Percentiles rank a stretch among this genome's conserved stretches.
Conservation (phyloP, 306 rosid genomes). For the Pueraria montana region DNA sequence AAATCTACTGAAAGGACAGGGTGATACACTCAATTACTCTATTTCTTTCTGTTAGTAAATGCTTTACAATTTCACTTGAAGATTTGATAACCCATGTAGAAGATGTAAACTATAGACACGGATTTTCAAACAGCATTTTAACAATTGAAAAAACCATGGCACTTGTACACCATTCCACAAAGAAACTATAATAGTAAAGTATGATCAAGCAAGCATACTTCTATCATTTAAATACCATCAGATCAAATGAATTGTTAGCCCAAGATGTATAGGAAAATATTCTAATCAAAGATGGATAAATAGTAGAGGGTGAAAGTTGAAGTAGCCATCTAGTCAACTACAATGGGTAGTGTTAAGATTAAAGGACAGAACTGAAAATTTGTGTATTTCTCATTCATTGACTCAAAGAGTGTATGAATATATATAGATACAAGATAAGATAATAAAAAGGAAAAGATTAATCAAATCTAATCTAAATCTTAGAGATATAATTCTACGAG, state of each 20-base stretch:
- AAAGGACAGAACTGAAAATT: too few relatives aligned
- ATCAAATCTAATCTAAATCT: too few relatives aligned
- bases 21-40: conserved; percentile 22
- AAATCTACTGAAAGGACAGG: conserved; percentile 20
- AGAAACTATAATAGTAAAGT: neutral
- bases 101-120: neutral
- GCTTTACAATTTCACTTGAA: conserved; percentile 11
- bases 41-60: conserved; percentile 11
- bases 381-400: too few relatives aligned
- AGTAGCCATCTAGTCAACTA: conserved; percentile 13
- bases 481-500: too few relatives aligned
- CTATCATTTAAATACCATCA: conserved; percentile 11
- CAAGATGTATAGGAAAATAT: conserved; percentile 20
- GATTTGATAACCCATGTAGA: conserved; percentile 19
- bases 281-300: conserved; percentile 28
- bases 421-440: too few relatives aligned
- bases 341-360: too few relatives aligned
- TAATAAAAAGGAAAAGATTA: too few relatives aligned
- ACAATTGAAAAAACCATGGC: conserved; percentile 22
- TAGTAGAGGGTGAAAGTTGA: neutral
- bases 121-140: conserved; percentile 20
- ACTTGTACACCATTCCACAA: neutral
- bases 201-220: conserved; percentile 18
- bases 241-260: conserved; percentile 3
- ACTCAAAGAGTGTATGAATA: too few relatives aligned